Conservation (phyloP, 768 basidiomycete genomes). For the Favolaschia claudopus region DNA sequence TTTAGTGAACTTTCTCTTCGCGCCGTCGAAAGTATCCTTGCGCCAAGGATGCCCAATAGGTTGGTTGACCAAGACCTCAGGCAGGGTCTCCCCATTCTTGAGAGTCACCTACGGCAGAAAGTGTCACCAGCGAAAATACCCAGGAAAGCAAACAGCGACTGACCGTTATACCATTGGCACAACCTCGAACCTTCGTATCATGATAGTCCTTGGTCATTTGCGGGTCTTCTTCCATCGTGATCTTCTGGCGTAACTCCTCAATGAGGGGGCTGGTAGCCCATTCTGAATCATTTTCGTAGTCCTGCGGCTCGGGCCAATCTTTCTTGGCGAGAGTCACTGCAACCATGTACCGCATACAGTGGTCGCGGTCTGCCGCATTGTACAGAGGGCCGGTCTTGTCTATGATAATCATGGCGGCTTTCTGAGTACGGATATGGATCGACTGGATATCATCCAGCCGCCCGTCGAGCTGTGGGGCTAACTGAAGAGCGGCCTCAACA, state of each 20-base stretch:
- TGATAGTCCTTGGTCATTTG: not conserved
- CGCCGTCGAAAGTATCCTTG: not conserved
- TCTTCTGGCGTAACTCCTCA: not conserved
- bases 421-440: not conserved
- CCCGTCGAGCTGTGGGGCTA: not conserved
- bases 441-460: not conserved
- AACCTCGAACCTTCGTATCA: not conserved
- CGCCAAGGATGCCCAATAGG: not conserved
- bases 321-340: not conserved
- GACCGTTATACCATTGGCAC: not conserved
- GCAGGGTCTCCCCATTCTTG: not conserved
- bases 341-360: not conserved
- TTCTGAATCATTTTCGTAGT: not conserved
- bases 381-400: not conserved
- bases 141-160: not conserved
- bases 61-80: not conserved
- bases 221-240: not conserved
- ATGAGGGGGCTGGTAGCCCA: not conserved
- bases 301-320: not conserved
- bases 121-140: too few relatives aligned
- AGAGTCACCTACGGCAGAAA: too few relatives aligned
- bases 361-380: not conserved
- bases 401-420: not conserved
- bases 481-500: not conserved
- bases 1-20: not conserved